Base-by-base conservation (phyloP, 2,329 filamentous ascomycete genomes). In the Aspergillus flavus region DNA sequence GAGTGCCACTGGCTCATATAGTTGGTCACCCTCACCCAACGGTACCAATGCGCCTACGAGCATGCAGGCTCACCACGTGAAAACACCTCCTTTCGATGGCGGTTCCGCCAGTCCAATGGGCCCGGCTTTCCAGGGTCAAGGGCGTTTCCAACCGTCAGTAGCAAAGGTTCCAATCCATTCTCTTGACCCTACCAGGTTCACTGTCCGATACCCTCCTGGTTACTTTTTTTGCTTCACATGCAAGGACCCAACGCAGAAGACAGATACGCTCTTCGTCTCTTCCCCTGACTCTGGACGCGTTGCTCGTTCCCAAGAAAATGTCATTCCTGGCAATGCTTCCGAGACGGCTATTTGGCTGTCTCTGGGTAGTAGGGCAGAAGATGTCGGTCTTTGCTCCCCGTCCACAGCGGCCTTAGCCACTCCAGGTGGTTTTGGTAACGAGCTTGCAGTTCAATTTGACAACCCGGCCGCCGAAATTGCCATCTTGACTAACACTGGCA, bases 61-160 rank as follows among this genome's bases (percentile, higher is more conserved):
- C 78, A 97, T 99, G 93, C 94, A 97, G 77, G 89, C 97, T n/a
- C 91, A 96, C 70, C 95, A 96, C 73, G 92, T 99, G 78, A 96
- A 95, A 74, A 96, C 97, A 63, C 95, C 96, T 1, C 95, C 95
- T 78, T 63, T 78, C 68, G 65, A 77, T 69, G 68, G 66, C 57
- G 63, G 68, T 63, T 53, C 74, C 61, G 55, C 68, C 64, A 28
- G 70, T 61, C 77, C 74, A 65, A 65, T 66, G 66, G 66, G 65
- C 66, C 59, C 65, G 59, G 58, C 60, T 61, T 59, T 65, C 65
- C 66, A 71, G 68, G 68, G 64, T 61, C 68, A 71, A 72, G 58
- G 68, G 64, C 68, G 66, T 57, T 71, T 72, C 64, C 69, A 75
- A 46, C 64, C 70, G 50, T 68, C 74, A 86, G 70, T 71, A 81